Percentiles rank a stretch among this genome's conserved stretches.
These are phyloP conservation scores for Hibiscus tridactylites DNA, from an alignment of 345 rosid species.

Conservation along the genomic window DNA sequence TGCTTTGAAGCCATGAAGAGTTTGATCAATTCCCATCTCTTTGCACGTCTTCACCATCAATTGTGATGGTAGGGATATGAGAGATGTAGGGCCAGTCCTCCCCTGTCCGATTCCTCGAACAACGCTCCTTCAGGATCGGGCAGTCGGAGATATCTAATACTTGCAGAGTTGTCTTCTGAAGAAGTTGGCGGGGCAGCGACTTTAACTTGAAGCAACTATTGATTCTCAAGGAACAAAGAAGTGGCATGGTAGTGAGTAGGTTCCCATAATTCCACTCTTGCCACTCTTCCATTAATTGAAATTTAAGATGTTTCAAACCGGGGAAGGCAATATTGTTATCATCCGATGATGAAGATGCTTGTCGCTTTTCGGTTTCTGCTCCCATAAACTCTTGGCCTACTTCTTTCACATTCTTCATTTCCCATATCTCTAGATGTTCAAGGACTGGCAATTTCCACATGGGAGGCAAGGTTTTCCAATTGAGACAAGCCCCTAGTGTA, in stretches of 20 bases:
- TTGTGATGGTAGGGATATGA: not conserved
- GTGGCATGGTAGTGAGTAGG: not conserved
- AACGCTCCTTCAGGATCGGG: not conserved
- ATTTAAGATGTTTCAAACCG: not conserved
- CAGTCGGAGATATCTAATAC: not conserved
- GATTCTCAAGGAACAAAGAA: not conserved
- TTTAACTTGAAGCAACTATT: not conserved
- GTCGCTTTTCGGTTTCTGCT: not conserved
- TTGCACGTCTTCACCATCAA: not conserved
- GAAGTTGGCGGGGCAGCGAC: not conserved
- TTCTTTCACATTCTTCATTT: conserved; percentile 4
- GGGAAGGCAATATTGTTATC: not conserved
- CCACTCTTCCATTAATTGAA: not conserved
- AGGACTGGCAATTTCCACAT: not conserved
- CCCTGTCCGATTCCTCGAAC: not conserved
- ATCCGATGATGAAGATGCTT: not conserved
- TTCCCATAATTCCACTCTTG: not conserved
- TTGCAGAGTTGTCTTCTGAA: not conserved
- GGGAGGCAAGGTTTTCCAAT: not conserved
- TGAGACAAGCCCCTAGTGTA: not conserved
- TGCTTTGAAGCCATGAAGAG: not conserved
- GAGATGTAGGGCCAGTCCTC: not conserved
- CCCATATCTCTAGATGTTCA: conserved; percentile 2
- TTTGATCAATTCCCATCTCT: not conserved
- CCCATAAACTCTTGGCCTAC: conserved; percentile 2